A percentile compares a stretch with the other conserved stretches of the same genome.
Conservation (phyloP, 2,329 filamentous ascomycete genomes). For the Neonectria punicea region DNA sequence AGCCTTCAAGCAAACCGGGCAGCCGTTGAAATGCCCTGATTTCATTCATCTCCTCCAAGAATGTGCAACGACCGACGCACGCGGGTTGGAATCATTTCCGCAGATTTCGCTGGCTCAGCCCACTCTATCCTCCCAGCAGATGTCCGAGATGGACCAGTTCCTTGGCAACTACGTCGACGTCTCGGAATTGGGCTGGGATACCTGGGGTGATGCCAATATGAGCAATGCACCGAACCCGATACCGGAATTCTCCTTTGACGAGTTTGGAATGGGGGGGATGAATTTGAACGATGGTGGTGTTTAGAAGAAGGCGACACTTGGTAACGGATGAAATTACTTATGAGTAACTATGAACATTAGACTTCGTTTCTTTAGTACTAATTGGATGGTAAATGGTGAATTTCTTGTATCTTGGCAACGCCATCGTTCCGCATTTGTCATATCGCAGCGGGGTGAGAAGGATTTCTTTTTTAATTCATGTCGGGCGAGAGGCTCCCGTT, state of each 20-base stretch:
- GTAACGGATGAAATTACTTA: background rate
- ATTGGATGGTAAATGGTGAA: background rate
- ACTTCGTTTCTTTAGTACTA: background rate
- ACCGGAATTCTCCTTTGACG: slow-evolving; percentile 44
- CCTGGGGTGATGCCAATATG: slow-evolving; percentile 50
- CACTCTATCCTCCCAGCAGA: slow-evolving; percentile 40
- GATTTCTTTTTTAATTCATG: no score
- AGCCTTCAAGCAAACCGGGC: slow-evolving; percentile 50
- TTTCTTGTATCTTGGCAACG: background rate
- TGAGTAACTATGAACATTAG: background rate
- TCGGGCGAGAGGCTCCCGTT: no score
- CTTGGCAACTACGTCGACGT: slow-evolving; percentile 57
- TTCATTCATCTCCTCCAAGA: slow-evolving; percentile 59
- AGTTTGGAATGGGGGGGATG: slow-evolving; percentile 42
- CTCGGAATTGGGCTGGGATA: slow-evolving; percentile 57
- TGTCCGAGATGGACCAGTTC: slow-evolving; percentile 53
- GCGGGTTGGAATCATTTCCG: slow-evolving; percentile 39
- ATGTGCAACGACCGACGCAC: slow-evolving; percentile 52
- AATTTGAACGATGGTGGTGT: background rate
- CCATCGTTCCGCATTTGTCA: no score
- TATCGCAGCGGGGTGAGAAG: no score
- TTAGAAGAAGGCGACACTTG: background rate
- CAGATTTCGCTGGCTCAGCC: slow-evolving; percentile 44
- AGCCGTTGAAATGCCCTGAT: slow-evolving; percentile 52
- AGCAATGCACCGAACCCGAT: slow-evolving; percentile 42